Conservation (phyloP, 306 rosid genomes). For the Medicago ruthenica region DNA sequence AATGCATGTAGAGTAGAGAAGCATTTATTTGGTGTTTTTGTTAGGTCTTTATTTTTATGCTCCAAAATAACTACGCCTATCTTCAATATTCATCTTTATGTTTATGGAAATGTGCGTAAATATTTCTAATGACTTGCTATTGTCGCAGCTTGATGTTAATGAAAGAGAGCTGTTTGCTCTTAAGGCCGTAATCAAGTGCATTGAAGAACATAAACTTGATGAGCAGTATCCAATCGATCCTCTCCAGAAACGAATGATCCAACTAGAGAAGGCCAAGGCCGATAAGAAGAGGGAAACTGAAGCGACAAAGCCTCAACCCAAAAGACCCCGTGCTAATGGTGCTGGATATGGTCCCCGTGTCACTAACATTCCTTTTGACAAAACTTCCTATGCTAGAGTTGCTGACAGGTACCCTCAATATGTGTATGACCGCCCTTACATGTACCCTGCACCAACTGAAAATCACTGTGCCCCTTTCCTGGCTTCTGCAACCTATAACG, state of each 20-base stretch:
- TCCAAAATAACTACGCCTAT: constrained; percentile 10
- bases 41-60: neutral
- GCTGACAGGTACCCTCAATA: constrained; percentile 90
- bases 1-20: neutral
- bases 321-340: constrained; percentile 91
- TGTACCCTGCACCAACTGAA: constrained; percentile 75
- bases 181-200: constrained; percentile 77
- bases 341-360: constrained; percentile 72
- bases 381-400: constrained; percentile 74
- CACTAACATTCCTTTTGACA: constrained; percentile 66
- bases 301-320: constrained; percentile 90
- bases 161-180: constrained; percentile 93
- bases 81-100: constrained; percentile 19
- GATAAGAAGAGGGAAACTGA: constrained; percentile 92
- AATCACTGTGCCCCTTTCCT: constrained; percentile 71
- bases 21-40: constrained; percentile 3
- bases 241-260: constrained; percentile 76
- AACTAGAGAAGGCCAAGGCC: constrained; percentile 92
- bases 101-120: neutral
- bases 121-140: constrained; percentile 32
- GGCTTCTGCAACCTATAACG: constrained; percentile 71
- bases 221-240: constrained; percentile 80
- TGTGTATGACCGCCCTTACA: constrained; percentile 73
- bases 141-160: constrained; percentile 78
- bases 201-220: constrained; percentile 97